Evolutionary conservation across 345 rosid genomes (phyloP), one percentile per base, ranked within the genome.

Genomic region (Schrenkiella parvula): DNA sequence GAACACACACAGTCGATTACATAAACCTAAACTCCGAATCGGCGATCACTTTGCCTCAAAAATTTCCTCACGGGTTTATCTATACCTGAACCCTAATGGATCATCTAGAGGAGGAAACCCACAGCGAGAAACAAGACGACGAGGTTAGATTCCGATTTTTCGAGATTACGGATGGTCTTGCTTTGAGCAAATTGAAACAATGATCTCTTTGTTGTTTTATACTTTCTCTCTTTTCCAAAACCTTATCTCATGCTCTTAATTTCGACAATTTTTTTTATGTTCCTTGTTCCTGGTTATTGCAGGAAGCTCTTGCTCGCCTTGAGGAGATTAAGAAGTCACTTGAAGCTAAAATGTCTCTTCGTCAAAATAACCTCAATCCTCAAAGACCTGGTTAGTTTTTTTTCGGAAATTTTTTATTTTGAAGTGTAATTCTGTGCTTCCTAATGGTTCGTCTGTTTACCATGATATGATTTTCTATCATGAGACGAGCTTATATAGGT

Each of bases 221-320:
- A n/a, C 21, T 13, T 35, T 47, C 31, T 79, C 26, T 73, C 48
- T 38, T 60, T 15, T 48, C 35, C 1, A 13, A 15, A 43, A 34
- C 39, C 50, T 25, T 26, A 53, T 63, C 58, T 6, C 70, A 9
- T 42, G 25, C 29, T 22, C 28, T 4, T 52, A 1, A 51, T 63
- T 63, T 29, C 59, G 23, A 26, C 9, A 1, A 4, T 64, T 13
- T 37, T 17, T 4, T 3, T 4, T 39, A n/a, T n/a, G n/a, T 10
- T 28, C 26, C 41, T 66, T 65, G 1, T 65, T 55, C 14, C 14
- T 56, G 41, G 23, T 55, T 70, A 28, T 67, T 70, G 15, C 80
- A 92, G 99, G 99, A 92, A 86, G 89, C 88, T 60, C 82, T 73
- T 76, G 93, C 92, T 75, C 98, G 97, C 34, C 87, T 85, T 38